These are phyloP conservation scores for Lentinula guzmanii DNA, from an alignment of 768 basidiomycete species.

Conservation along the genomic window DNA sequence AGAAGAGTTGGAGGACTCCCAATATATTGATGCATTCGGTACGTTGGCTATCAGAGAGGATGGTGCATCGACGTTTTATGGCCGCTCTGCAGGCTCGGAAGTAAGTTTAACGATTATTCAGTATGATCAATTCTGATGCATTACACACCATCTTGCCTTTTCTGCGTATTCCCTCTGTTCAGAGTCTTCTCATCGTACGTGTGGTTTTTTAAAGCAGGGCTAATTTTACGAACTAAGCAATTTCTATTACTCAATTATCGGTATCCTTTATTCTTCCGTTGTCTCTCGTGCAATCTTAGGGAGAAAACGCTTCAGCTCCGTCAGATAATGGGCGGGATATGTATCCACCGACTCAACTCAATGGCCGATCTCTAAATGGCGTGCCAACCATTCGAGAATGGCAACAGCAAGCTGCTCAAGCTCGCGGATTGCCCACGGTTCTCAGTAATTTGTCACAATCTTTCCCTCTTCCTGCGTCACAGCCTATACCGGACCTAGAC, in stretches of 20 bases:
- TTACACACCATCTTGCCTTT: not conserved
- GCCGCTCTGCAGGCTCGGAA: slow-evolving; percentile 68
- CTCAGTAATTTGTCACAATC: slow-evolving; percentile 18
- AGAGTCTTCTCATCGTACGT: slow-evolving; percentile 56
- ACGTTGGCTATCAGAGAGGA: slow-evolving; percentile 65
- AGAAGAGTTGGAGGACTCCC: slow-evolving; percentile 34
- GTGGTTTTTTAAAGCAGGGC: not conserved
- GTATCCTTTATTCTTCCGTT: not conserved
- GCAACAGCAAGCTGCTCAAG: slow-evolving; percentile 6
- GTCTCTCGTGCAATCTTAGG: not conserved
- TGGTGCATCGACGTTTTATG: slow-evolving; percentile 66
- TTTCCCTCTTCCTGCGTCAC: slow-evolving; percentile 45
- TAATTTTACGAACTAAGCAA: not conserved
- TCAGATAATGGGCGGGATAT: not conserved
- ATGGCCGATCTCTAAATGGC: not conserved
- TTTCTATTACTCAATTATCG: not conserved
- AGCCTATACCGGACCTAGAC: slow-evolving; percentile 32
- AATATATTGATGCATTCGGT: slow-evolving; percentile 65
- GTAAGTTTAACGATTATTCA: slow-evolving; percentile 29
- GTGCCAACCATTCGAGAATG: not conserved
- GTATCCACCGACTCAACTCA: not conserved
- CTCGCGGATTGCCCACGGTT: not conserved
- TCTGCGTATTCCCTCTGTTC: not conserved
- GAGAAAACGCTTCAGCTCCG: not conserved
- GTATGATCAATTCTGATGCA: not conserved